phyloP scores from a whole-genome alignment of 2,329 filamentous ascomycete genomes.

The Cytospora leucostoma region DNA sequence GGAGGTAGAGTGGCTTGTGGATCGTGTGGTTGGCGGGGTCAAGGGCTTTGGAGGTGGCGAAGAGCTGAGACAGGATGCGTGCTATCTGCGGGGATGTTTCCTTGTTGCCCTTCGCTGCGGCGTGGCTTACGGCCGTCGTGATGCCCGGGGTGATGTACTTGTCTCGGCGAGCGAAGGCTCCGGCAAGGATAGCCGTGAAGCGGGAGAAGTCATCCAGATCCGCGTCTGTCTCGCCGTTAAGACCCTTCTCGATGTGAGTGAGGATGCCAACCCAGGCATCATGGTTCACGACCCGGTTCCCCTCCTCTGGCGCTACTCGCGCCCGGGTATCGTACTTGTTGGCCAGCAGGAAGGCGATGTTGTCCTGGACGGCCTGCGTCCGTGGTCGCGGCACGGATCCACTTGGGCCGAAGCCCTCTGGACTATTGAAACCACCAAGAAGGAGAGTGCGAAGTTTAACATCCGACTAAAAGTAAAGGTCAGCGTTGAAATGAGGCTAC shows the following conservation, averaged over 20 bases:
- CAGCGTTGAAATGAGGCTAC: not conserved
- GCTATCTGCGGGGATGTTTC: conserved; percentile 43
- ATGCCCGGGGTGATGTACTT: conserved; percentile 13
- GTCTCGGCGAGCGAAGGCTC: conserved; percentile 23
- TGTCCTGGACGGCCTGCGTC: conserved; percentile 13
- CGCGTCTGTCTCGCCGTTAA: conserved; percentile 11
- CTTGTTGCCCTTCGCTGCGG: conserved; percentile 14
- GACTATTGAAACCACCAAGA: not conserved
- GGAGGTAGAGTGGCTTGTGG: conserved; percentile 39
- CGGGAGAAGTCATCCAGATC: conserved; percentile 11
- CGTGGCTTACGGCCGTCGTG: conserved; percentile 14
- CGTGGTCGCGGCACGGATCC: conserved; percentile 1
- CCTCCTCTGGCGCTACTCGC: not conserved
- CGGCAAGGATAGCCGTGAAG: conserved; percentile 19
- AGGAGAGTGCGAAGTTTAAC: conserved; percentile 15
- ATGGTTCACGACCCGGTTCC: not conserved
- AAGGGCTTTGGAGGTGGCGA: conserved; percentile 35
- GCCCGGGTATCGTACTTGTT: conserved; percentile 23
- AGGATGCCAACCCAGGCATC: conserved; percentile 12
- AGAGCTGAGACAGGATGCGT: conserved; percentile 45
- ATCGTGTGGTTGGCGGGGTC: conserved; percentile 17
- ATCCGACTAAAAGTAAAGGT: not conserved
- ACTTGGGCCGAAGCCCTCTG: not conserved
- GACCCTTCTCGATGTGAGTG: conserved; percentile 9
- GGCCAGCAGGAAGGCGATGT: conserved; percentile 21